Conservation (phyloP, 306 rosid species). For the Cucumis hystrix region DNA sequence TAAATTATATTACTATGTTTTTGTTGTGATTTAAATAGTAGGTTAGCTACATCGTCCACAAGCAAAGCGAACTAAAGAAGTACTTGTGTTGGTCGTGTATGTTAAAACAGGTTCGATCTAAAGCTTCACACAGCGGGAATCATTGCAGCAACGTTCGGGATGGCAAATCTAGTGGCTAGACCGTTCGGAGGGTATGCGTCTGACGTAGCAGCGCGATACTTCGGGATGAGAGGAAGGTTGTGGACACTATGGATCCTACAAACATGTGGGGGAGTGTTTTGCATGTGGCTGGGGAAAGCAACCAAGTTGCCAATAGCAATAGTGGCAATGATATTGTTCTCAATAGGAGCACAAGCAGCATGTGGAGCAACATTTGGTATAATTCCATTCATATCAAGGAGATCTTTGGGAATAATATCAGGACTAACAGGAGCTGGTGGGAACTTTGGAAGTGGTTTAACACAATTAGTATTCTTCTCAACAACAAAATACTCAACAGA, state of each 20-base stretch:
- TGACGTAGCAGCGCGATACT: constrained; percentile 35
- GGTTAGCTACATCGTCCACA: no score
- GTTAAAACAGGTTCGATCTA: constrained; percentile 27
- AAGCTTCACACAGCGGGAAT: constrained; percentile 80
- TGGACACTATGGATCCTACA: constrained; percentile 79
- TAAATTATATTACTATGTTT: no score
- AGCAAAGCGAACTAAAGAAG: no score
- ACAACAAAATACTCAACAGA: constrained; percentile 34
- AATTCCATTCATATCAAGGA: constrained; percentile 69
- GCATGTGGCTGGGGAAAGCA: constrained; percentile 78
- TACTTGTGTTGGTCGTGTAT: neutral
- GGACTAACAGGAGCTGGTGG: constrained; percentile 85
- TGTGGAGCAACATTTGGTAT: constrained; percentile 86
- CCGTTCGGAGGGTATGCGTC: constrained; percentile 79
- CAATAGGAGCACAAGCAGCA: constrained; percentile 85
- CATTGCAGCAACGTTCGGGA: constrained; percentile 78
- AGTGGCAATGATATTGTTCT: constrained; percentile 68
- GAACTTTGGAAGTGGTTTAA: constrained; percentile 72
- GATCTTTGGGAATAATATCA: constrained; percentile 63
- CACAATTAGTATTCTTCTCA: constrained; percentile 68
- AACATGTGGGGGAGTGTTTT: constrained; percentile 67
- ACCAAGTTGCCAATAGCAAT: constrained; percentile 48
- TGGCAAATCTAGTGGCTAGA: constrained; percentile 75
- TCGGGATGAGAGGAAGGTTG: constrained; percentile 81
- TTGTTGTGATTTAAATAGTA: no score